Base-by-base conservation (phyloP, 1,139 yeast species). In the Geotrichum aggregatum region DNA sequence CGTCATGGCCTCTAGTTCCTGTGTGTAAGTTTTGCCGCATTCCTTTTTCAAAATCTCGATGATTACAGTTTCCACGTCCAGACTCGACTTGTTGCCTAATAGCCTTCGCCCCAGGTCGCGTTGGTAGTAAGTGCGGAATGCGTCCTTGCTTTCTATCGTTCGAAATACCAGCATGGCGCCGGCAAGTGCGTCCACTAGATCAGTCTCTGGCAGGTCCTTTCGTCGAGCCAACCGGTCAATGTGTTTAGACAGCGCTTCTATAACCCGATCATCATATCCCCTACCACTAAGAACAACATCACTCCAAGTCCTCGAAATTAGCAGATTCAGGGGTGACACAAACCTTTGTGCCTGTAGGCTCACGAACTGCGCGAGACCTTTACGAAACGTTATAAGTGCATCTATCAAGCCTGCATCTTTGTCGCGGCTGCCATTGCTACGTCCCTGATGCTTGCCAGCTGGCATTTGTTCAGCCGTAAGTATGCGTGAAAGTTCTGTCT, bases 61-160 rank as follows among this genome's bases (percentile, higher is more conserved):
- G 8, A 43, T 10, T 4, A 4, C 11, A 1, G 28, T 22, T 16
- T 43, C 46, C 19, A 10, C 13, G 16, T 30, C 46, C 16, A 43
- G 38, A 13, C 16, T 31, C 7, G 46, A 43, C 36, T 26, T 24
- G 8, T 19, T 11, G 13, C 44, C 44, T 5, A 41, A 21, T 3
- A 41, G 35, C 13, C 44, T 18, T 3, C 44, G 44, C 11, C 35
- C 28, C 14, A 41, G 44, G 18, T 41, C 44, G 13, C 35, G 35
- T 18, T 41, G 44, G 28, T 41, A 41, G 35, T 18, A 22, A 11
- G 21, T 43, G 14, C 14, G 35, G 26, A 45, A 45, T 10, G 24
- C 19, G 11, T 3, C 42, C n/a, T 45, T 22, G 18, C 24, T 41
- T 22, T 45, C 49, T 1, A 45, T 18, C 21, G 34, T 18, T 13